Evolutionary conservation across 352 stramenopile genomes (phyloP), one percentile per base, ranked within the genome.

Genomic region (Halophytophthora polymorphica): DNA sequence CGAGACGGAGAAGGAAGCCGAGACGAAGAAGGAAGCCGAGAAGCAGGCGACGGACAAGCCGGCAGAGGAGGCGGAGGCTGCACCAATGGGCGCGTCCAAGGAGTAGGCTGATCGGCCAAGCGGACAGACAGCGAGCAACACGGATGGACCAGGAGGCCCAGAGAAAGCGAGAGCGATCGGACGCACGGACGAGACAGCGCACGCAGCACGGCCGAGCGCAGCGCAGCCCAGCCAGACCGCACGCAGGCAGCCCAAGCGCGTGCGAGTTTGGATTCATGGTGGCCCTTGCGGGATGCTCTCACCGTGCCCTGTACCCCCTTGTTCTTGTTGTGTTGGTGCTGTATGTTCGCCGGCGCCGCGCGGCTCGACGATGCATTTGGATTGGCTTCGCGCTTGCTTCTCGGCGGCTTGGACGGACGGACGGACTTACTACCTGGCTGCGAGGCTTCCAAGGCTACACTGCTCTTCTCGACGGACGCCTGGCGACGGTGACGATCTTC

Each of bases 301-400:
- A 73, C 56, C 50, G 54, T 66, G 60, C 69, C 42, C 55, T 72
- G 46, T 66, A 31, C 58, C 50, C 36, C 48, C 45, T 45, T 69
- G 50, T 69, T 66, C 46, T 69, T 69, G 51, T 69, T 71, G 25
- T 67, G 44, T 64, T 66, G 51, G 56, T 69, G 61, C 51, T 69
- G 61, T 63, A 55, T 61, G 36, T 45, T 46, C 49, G 40, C 62
- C 25, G 64, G 42, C 48, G 33, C 33, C 13, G 51, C 41, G 41
- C 58, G 55, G 69, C 53, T 62, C 38, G 34, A 58, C 61, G 21
- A 10, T 72, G 64, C 64, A 59, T 73, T 53, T 69, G 42, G 54
- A 46, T 64, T 69, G 66, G 39, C 45, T 64, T 73, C 25, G 25
- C 25, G 25, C 4, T 66, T 67, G 66, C 58, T 63, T 60, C 48